These are phyloP conservation scores for Globisporangium polare DNA, from an alignment of 352 stramenopile genomes.

Conservation along the genomic window DNA sequence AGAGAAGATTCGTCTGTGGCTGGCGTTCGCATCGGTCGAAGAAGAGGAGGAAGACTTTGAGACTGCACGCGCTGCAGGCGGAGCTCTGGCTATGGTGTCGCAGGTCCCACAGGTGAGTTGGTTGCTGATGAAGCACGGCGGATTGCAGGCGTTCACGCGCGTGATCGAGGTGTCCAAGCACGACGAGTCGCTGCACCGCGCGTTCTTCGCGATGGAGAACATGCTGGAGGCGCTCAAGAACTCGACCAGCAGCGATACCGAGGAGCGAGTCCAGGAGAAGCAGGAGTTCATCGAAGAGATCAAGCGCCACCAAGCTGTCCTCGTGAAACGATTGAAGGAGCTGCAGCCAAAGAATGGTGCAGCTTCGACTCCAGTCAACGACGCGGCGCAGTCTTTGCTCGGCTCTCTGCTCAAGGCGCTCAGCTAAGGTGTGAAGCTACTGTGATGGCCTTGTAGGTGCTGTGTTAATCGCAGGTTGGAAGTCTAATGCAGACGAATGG, in stretches of 20 bases:
- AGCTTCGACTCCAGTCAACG: slow-evolving; percentile 28
- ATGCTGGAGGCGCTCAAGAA: slow-evolving; percentile 44
- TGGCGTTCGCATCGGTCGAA: slow-evolving; percentile 91
- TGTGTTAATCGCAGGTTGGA: background rate
- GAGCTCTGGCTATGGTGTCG: slow-evolving; percentile 93
- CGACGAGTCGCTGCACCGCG: slow-evolving; percentile 69
- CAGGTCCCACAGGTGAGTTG: slow-evolving; percentile 71
- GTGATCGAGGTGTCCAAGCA: slow-evolving; percentile 53
- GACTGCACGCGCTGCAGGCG: slow-evolving; percentile 88
- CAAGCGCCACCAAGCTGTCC: slow-evolving; percentile 23
- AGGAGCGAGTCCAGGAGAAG: slow-evolving; percentile 42
- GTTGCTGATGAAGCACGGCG: slow-evolving; percentile 66
- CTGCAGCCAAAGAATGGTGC: slow-evolving; percentile 20
- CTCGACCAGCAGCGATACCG: slow-evolving; percentile 1
- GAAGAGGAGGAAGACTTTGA: slow-evolving; percentile 91
- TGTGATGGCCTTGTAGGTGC: background rate
- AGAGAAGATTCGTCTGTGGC: slow-evolving; percentile 92
- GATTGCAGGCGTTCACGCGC: slow-evolving; percentile 44
- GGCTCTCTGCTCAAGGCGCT: slow-evolving; percentile 30
- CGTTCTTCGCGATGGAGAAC: slow-evolving; percentile 74
- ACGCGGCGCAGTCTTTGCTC: slow-evolving; percentile 50
- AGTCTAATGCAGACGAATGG: background rate
- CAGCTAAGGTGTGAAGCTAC: background rate
- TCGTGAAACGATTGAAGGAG: slow-evolving; percentile 38
- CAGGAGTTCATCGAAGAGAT: slow-evolving; percentile 37